phyloP scores from a whole-genome alignment of 495 filamentous ascomycete genomes.

The Paragyromitra xinjiangensis region DNA sequence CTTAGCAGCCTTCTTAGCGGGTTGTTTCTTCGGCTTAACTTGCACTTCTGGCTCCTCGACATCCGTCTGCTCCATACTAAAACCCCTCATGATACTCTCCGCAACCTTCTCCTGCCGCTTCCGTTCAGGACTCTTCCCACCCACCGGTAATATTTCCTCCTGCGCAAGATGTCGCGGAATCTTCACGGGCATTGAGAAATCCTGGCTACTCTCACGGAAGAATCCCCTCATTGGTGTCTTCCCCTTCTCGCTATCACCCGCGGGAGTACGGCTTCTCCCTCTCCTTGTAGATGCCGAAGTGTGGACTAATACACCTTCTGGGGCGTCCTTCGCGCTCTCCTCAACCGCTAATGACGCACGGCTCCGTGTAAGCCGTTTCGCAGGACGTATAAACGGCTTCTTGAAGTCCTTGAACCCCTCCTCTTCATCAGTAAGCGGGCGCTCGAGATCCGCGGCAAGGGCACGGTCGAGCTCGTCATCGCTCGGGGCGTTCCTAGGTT shows the following conservation, averaged over 20 bases:
- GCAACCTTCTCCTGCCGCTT: conserved; percentile 20
- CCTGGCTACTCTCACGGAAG: conserved; percentile 47
- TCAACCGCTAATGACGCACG: conserved; percentile 49
- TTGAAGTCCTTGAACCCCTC: conserved; percentile 44
- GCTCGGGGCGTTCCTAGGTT: conserved; percentile 61
- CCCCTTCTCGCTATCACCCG: neutral
- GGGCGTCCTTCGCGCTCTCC: conserved; percentile 40
- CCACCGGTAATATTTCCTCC: conserved; percentile 5
- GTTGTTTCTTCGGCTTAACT: conserved; percentile 20
- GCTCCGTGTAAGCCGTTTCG: conserved; percentile 51
- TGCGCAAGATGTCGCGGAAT: conserved; percentile 49
- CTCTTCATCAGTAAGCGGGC: conserved; percentile 68
- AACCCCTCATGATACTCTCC: conserved; percentile 10
- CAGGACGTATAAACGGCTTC: conserved; percentile 53
- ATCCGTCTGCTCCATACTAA: conserved; percentile 12
- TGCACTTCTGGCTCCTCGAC: conserved; percentile 12
- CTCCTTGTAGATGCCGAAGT: conserved; percentile 15
- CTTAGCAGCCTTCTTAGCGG: conserved; percentile 24
- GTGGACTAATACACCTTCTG: conserved; percentile 35
- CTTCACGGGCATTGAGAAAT: conserved; percentile 50
- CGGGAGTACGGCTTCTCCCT: conserved; percentile 35
- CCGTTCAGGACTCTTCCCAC: conserved; percentile 21
- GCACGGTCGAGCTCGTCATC: conserved; percentile 76
- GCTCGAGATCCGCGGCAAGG: conserved; percentile 72
- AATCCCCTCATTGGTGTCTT: conserved; percentile 30